A percentile compares a stretch with the other conserved stretches of the same genome.
phyloP scores from a whole-genome alignment of 2,329 filamentous ascomycete genomes.

The Trichoderma sp. region DNA sequence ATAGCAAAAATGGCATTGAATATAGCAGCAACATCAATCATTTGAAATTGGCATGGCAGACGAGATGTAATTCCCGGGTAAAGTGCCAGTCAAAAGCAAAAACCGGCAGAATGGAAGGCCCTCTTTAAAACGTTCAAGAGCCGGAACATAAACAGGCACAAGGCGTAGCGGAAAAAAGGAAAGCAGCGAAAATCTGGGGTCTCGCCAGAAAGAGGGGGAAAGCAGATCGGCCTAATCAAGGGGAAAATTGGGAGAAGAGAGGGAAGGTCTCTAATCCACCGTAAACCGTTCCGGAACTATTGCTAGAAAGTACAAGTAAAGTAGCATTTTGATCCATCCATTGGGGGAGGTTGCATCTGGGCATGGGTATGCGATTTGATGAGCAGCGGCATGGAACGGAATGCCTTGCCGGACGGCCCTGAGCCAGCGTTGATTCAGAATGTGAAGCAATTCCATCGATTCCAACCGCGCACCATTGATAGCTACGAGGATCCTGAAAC shows the following conservation, averaged over 20 bases:
- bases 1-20: neutral
- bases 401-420: neutral
- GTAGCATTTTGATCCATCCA: neutral
- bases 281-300: neutral
- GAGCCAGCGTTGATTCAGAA: neutral
- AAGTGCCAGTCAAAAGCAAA: neutral
- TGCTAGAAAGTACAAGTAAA: neutral
- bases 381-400: neutral
- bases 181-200: conserved; percentile 13
- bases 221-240: conserved; percentile 18
- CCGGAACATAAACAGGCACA: neutral
- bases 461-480: neutral
- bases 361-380: neutral
- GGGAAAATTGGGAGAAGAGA: conserved; percentile 6
- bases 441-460: neutral
- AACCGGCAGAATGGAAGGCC: conserved; percentile 4
- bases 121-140: neutral
- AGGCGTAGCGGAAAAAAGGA: neutral
- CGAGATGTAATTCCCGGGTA: neutral
- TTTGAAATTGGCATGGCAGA: neutral
- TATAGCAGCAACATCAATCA: neutral
- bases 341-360: neutral
- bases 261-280: neutral
- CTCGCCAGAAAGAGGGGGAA: neutral
- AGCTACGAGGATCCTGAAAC: neutral